Percentiles rank a stretch among this genome's conserved stretches.
Conservation (phyloP, 768 basidiomycete species). For the Zangia roseola region DNA sequence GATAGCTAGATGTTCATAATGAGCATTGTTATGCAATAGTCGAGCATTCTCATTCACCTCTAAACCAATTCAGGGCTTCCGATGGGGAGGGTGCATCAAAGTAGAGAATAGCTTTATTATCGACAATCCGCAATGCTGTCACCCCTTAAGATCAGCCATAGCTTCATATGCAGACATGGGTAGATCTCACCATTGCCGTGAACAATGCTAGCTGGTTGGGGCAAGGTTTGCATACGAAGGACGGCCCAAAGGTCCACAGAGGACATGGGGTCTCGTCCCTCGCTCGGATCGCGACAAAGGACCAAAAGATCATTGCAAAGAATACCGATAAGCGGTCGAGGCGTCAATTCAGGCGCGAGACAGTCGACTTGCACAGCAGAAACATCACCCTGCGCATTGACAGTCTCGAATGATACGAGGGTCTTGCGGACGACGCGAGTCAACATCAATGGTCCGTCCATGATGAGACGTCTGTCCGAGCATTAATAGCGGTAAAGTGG, state of each 20-base stretch:
- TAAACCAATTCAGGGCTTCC: slow-evolving; percentile 86
- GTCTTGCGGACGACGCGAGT: slow-evolving; percentile 91
- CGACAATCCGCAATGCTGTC: slow-evolving; percentile 79
- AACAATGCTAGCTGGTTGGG: slow-evolving; percentile 87
- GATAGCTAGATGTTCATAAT: slow-evolving; percentile 53
- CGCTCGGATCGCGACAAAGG: slow-evolving; percentile 82
- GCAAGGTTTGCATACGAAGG: slow-evolving; percentile 89
- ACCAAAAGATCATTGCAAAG: slow-evolving; percentile 94
- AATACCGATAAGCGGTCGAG: slow-evolving; percentile 74
- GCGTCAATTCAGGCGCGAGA: slow-evolving; percentile 82
- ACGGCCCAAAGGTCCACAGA: slow-evolving; percentile 95
- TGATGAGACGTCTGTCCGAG: slow-evolving; percentile 72
- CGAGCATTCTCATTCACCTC: slow-evolving; percentile 52
- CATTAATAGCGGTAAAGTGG: slow-evolving; percentile 7
- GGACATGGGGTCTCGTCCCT: slow-evolving; percentile 71
- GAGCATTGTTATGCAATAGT: background rate
- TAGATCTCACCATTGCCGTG: slow-evolving; percentile 70
- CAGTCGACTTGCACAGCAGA: slow-evolving; percentile 88
- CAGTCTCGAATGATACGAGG: slow-evolving; percentile 75
- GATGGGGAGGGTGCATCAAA: slow-evolving; percentile 84
- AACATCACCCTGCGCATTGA: slow-evolving; percentile 73
- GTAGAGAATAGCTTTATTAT: slow-evolving; percentile 89
- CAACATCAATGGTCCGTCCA: slow-evolving; percentile 84
- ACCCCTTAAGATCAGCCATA: slow-evolving; percentile 5
- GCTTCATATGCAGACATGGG: background rate